Evolutionary conservation across 2,329 filamentous ascomycete genomes (phyloP).

Genomic region (Cryphonectria japonica): DNA sequence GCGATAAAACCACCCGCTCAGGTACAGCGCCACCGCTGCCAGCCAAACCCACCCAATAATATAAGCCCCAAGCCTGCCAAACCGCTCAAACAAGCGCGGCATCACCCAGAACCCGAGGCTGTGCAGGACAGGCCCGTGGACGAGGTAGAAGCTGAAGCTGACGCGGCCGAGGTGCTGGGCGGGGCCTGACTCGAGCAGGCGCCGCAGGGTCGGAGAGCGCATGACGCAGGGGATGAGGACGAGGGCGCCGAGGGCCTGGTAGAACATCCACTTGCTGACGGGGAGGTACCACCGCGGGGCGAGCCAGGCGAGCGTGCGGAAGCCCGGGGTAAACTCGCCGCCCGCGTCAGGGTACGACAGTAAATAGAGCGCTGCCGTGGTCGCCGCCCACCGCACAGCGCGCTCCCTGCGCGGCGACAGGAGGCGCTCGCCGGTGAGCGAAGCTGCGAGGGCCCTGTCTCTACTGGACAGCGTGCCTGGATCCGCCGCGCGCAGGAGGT

Average conservation of each 20-base stretch:
- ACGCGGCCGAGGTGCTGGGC: constrained; percentile 45
- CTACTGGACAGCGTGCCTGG: constrained; percentile 17
- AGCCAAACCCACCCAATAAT: constrained; percentile 40
- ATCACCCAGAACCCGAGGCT: constrained; percentile 40
- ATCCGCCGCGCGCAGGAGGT: constrained; percentile 37
- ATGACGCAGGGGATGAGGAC: constrained; percentile 42
- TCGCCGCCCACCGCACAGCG: constrained; percentile 35
- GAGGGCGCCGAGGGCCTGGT: constrained; percentile 43
- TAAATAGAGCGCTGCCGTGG: constrained; percentile 42
- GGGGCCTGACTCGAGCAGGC: constrained; percentile 37
- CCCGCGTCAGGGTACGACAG: constrained; percentile 46
- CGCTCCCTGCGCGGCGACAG: constrained; percentile 26
- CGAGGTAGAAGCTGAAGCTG: constrained; percentile 48
- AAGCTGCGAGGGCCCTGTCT: constrained; percentile 26
- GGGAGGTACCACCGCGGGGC: constrained; percentile 44
- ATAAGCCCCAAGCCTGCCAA: constrained; percentile 38
- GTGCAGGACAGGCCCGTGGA: constrained; percentile 40
- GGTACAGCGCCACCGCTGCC: constrained; percentile 39
- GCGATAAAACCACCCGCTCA: constrained; percentile 42
- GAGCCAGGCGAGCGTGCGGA: constrained; percentile 39
- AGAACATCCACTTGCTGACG: constrained; percentile 46
- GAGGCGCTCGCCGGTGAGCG: constrained; percentile 3
- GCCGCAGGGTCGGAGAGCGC: constrained; percentile 37
- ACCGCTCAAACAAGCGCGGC: constrained; percentile 44
- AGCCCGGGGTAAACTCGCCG: constrained; percentile 45